Percentiles rank a stretch among this genome's conserved stretches.
Conservation (phyloP, 1,139 yeast genomes). For the Scheffersomyces segobiensis region DNA sequence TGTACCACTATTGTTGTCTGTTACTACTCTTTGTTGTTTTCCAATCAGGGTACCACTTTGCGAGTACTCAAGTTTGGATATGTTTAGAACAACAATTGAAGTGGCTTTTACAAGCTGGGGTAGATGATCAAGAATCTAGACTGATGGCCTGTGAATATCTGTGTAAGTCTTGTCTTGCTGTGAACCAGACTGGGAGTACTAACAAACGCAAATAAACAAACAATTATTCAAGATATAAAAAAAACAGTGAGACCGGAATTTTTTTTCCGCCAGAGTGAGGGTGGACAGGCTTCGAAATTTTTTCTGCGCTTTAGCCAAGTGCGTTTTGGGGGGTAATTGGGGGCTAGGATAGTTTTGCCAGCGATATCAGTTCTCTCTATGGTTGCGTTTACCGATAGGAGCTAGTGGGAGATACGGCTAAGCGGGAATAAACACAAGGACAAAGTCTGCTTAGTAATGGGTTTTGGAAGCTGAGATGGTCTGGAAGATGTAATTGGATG, state of each 20-base stretch:
- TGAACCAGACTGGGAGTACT: neutral
- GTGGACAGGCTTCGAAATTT: neutral
- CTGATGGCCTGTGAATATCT: neutral
- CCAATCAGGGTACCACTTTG: neutral
- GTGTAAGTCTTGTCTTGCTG: neutral
- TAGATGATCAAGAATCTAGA: neutral
- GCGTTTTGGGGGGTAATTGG: neutral
- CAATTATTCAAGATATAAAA: neutral
- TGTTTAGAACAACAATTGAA: neutral
- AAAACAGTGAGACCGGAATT: neutral
- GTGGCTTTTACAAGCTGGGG: neutral
- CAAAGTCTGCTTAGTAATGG: neutral
- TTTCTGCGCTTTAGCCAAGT: neutral
- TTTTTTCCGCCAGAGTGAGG: neutral
- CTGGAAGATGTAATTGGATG: neutral
- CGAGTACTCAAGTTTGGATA: neutral
- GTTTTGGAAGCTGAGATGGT: neutral
- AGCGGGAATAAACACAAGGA: neutral
- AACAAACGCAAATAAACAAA: neutral
- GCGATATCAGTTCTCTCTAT: neutral
- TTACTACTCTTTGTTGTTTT: neutral
- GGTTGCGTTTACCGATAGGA: neutral
- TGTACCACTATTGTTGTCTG: neutral
- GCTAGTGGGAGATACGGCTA: neutral
- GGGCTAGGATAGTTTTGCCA: neutral